phyloP scores from a whole-genome alignment of 148 eudicot species.

The Rhododendron henanense region DNA sequence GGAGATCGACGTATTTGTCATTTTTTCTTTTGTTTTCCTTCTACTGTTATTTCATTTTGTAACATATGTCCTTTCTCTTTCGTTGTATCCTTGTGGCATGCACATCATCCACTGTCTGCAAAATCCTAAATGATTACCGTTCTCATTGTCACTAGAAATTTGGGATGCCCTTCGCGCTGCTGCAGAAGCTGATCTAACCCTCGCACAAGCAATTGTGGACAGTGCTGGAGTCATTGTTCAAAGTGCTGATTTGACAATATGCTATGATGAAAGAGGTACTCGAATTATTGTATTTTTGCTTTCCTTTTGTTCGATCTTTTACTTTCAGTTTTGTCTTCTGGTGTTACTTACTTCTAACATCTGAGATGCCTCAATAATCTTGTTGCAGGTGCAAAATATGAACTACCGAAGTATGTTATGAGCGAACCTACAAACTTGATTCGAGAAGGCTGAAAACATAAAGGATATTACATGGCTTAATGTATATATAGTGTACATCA shows the following conservation, averaged over 20 bases:
- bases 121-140: not conserved
- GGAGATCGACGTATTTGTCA: not conserved
- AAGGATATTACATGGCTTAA: not conserved
- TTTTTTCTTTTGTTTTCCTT: not conserved
- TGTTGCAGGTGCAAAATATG: constrained; percentile 70
- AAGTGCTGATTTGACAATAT: constrained; percentile 59
- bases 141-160: constrained; percentile 41
- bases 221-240: constrained; percentile 70
- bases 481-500: constrained; percentile 8
- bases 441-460: constrained; percentile 20
- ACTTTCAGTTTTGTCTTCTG: not conserved
- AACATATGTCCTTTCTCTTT: not conserved
- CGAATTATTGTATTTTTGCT: not conserved
- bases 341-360: not conserved
- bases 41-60: not conserved
- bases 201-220: constrained; percentile 63
- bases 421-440: constrained; percentile 56
- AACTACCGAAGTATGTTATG: constrained; percentile 50
- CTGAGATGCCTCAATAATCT: not conserved
- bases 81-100: not conserved
- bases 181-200: constrained; percentile 51
- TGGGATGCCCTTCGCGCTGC: constrained; percentile 88
- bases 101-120: not conserved
- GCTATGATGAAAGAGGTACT: constrained; percentile 76
- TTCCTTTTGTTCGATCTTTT: not conserved